Base-by-base conservation (phyloP, 176 grass and related monocot genomes). In the Themeda triandra region DNA sequence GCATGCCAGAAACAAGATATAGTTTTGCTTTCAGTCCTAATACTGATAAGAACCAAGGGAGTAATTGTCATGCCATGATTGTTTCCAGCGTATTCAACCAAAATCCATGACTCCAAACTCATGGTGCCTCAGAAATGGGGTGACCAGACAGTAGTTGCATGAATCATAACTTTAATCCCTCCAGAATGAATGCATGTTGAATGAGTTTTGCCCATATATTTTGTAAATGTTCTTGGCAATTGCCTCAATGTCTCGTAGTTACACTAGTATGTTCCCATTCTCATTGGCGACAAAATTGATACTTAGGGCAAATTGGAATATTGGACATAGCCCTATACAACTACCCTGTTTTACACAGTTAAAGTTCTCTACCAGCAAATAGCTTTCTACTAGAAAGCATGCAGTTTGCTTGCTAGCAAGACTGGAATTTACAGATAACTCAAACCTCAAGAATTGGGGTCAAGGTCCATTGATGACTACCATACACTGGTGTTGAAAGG, bases 361-460 rank as follows among this genome's bases (percentile, higher is more conserved):
- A 30, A 65, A 30, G 51, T 63, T 12, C 24, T 41, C 39, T 37
- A 21, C n/a, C 44, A 59, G 49, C 36, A 46, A 46, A 39, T 25
- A 63, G 77, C 82, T 80, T 70, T 42, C 2, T 0, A 33, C 59
- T 80, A 35, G 28, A 81, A 85, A 25, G 13, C 59, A 39, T 39
- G 6, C 37, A 71, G 37, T 59, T 31, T 40, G 24, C 32, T 76
- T 35, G 37, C 31, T 58, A 82, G 21, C 12, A 66, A 56, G 5
- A n/a, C 77, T 65, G 54, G 19, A 63, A 90, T 90, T 82, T 83
- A 39, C 84, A 74, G 27, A 66, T 62, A 79, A 86, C 81, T 79
- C 23, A 59, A 78, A 35, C 41, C 58, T 36, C 18, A 10, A 31
- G 13, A 41, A 66, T 29, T 54, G 59, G 21, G 35, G 86, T 83